Percentiles rank a stretch among this genome's conserved stretches.
phyloP scores from a whole-genome alignment of 495 filamentous ascomycete species.

The Trichoderma parareesei region DNA sequence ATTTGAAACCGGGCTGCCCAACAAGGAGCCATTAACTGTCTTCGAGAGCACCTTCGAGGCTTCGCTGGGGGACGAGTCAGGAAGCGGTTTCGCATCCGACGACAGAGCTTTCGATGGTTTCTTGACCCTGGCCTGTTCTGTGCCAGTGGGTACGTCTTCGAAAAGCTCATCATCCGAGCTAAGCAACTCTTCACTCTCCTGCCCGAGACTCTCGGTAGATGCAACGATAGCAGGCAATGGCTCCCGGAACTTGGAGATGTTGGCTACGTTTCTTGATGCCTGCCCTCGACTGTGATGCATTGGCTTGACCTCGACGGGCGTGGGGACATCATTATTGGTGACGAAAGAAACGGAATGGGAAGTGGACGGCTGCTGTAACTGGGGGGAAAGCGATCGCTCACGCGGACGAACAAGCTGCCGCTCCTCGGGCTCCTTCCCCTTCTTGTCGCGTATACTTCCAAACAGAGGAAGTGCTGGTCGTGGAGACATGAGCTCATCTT shows the following conservation, averaged over 20 bases:
- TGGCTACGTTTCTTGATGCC: constrained; percentile 33
- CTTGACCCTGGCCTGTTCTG: background rate
- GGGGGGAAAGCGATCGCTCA: constrained; percentile 25
- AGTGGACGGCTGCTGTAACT: constrained; percentile 15
- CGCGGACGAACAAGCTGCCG: constrained; percentile 44
- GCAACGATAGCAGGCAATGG: constrained; percentile 61
- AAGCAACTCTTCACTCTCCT: constrained; percentile 38
- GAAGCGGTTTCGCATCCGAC: background rate
- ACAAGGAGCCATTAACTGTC: background rate
- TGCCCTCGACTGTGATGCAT: constrained; percentile 49
- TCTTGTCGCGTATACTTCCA: constrained; percentile 61
- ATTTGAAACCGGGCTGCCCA: background rate
- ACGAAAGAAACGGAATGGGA: constrained; percentile 19
- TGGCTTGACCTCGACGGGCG: constrained; percentile 59
- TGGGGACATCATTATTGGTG: constrained; percentile 24
- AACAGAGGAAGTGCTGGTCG: constrained; percentile 74
- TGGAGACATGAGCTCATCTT: constrained; percentile 68
- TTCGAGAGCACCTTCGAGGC: background rate
- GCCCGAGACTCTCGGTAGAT: constrained; percentile 52
- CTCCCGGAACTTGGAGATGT: constrained; percentile 42
- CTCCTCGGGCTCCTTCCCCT: constrained; percentile 32
- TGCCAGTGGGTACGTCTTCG: background rate
- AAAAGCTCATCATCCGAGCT: constrained; percentile 19
- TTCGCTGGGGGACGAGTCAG: background rate
- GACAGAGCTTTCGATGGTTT: background rate